Evolutionary conservation across 2,329 filamentous ascomycete species (phyloP), one percentile per base, ranked within the genome.

Genomic region (Knufia petricola): DNA sequence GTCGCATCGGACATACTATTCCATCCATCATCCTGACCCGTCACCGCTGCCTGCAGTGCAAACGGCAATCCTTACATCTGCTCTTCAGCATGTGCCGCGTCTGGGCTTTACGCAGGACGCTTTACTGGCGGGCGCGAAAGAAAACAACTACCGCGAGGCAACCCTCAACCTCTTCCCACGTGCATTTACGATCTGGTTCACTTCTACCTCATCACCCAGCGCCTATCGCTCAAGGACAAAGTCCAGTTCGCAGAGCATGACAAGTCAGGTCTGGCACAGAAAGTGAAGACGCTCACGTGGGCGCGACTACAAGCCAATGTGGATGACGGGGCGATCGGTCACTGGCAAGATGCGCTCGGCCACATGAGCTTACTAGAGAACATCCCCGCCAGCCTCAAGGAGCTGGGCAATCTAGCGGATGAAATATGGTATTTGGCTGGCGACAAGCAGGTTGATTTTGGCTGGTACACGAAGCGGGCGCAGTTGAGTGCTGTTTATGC

Each of bases 291-390:
- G 1, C 66, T 96, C 60, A 77, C 86, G 1, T 81, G 92, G 78
- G 82, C 84, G 65, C 73, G 92, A 39, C 66, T 98, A 59, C 72
- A 79, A 60, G 85, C 77, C 41, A 96, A 96, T 64, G 41, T 19
- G 2, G 41, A 44, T 12, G 69, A 67, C 51, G 73, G 80, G 7
- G 70, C 95, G 26, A 78, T 90, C 46, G 75, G 78, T 51, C 78
- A 82, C 44, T 95, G 87, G 87, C 86, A 94, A 69, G 87, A 92
- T 84, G 92, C 90, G 38, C 75, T 96, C 2, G 88, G 87, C 3
- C 73, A 94, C 53, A 95, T 95, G 85, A 87, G 88, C 3, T 82
- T 94, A 50, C 85, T 87, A 0, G 78, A 76, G 52, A 84, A 90
- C 64, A 76, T 94, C 28, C 79, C 87, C 0, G 69, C 79, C 7